Percentiles rank a stretch among this genome's conserved stretches.
Evolutionary conservation across 192 early-diverging fungal genomes (phyloP).

Genomic region (Kickxella alabastrina): DNA sequence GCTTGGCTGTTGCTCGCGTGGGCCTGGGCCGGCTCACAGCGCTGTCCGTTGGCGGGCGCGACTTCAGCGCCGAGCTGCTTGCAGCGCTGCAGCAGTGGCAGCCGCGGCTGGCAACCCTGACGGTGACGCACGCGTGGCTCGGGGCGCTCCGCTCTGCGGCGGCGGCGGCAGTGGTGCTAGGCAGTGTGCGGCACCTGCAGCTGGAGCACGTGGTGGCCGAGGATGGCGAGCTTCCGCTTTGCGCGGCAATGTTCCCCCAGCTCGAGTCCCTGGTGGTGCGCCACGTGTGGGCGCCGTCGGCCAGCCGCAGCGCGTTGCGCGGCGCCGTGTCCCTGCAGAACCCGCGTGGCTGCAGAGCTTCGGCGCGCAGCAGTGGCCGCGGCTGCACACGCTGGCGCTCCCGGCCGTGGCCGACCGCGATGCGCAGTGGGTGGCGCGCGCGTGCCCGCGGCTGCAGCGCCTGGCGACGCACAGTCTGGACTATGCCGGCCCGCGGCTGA

Average conservation of each 20-base stretch:
- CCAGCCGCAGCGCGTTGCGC: constrained; percentile 11
- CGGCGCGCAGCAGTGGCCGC: constrained; percentile 17
- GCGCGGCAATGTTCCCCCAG: constrained; percentile 18
- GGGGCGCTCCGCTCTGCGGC: constrained; percentile 9
- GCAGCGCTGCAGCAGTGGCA: constrained; percentile 24
- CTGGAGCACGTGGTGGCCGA: constrained; percentile 36
- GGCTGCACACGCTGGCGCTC: constrained; percentile 25
- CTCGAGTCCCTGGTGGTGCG: constrained; percentile 31
- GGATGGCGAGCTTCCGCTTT: constrained; percentile 17
- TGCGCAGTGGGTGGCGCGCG: constrained; percentile 10
- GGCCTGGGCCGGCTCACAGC: constrained; percentile 21
- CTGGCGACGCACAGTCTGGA: constrained; percentile 45
- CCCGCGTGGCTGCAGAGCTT: constrained; percentile 15
- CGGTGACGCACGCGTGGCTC: constrained; percentile 32
- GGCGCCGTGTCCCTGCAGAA: constrained; percentile 45
- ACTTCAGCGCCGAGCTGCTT: constrained; percentile 34
- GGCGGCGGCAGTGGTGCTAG: constrained; percentile 13
- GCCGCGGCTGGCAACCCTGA: constrained; percentile 15
- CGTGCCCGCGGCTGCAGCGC: constrained; percentile 29
- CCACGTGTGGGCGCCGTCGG: constrained; percentile 32
- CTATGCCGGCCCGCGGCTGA: constrained; percentile 44
- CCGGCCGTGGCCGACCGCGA: constrained; percentile 41
- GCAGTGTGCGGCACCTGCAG: constrained; percentile 13
- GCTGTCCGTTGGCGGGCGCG: constrained; percentile 29
- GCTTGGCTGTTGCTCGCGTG: no score